These are phyloP conservation scores for Globisporangium splendens DNA, from an alignment of 352 stramenopile genomes.

Conservation along the genomic window DNA sequence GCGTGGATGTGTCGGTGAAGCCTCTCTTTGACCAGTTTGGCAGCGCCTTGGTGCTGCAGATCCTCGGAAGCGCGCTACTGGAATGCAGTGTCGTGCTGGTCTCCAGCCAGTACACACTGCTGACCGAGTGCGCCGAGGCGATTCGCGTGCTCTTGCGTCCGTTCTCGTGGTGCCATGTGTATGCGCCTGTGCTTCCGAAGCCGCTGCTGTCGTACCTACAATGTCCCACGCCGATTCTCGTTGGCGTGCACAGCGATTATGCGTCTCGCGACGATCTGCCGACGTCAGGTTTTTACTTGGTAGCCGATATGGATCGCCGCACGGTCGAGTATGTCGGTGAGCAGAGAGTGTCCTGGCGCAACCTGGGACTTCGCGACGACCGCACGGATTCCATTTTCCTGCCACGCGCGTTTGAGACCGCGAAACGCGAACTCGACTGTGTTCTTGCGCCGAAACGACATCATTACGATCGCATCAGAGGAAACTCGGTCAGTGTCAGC, in stretches of 20 bases:
- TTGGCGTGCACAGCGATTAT: slow-evolving; percentile 78
- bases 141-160: slow-evolving; percentile 83
- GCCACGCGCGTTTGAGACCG: slow-evolving; percentile 44
- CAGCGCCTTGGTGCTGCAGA: slow-evolving; percentile 59
- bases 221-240: slow-evolving; percentile 87
- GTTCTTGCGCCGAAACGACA: slow-evolving; percentile 37
- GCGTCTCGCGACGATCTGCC: slow-evolving; percentile 55
- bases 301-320: slow-evolving; percentile 69
- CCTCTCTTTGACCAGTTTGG: slow-evolving; percentile 73
- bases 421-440: slow-evolving; percentile 53
- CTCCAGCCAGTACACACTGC: slow-evolving; percentile 73
- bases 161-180: slow-evolving; percentile 89
- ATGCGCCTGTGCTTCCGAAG: slow-evolving; percentile 83
- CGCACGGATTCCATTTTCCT: slow-evolving; percentile 41
- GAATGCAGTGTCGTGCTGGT: slow-evolving; percentile 87
- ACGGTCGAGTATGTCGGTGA: slow-evolving; percentile 69
- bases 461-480: slow-evolving; percentile 40
- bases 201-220: slow-evolving; percentile 85
- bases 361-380: slow-evolving; percentile 47
- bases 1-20: slow-evolving; percentile 64
- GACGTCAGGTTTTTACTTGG: slow-evolving; percentile 62
- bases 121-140: slow-evolving; percentile 80
- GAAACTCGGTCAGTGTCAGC: slow-evolving; percentile 1
- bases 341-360: slow-evolving; percentile 51
- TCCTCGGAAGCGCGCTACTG: slow-evolving; percentile 78